phyloP scores from a whole-genome alignment of 129 eudicot genomes.

The Centrapalus pauciflorus region DNA sequence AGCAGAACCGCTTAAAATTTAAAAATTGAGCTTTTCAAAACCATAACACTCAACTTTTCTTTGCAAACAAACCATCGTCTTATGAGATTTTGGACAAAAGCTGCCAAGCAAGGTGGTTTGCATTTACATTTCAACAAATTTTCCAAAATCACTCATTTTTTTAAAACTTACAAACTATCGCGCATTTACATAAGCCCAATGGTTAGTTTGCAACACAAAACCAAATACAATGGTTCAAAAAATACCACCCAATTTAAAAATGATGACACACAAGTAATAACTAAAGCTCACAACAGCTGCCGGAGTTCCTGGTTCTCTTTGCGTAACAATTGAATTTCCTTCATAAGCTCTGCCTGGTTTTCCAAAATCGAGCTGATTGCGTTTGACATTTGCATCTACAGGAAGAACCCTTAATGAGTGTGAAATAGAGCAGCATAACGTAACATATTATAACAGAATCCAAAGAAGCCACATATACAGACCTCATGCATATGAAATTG shows the following conservation, averaged over 20 bases:
- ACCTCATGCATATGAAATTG: constrained; percentile 99
- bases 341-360: constrained; percentile 81
- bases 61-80: constrained; percentile 11
- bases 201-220: constrained; percentile 9
- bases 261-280: not conserved
- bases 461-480: not conserved
- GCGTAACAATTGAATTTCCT: constrained; percentile 66
- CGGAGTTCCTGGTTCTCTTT: constrained; percentile 83
- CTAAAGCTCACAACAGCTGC: constrained; percentile 45
- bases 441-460: not conserved
- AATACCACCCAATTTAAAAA: not conserved
- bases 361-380: constrained; percentile 56
- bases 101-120: not conserved
- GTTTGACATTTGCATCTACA: constrained; percentile 74
- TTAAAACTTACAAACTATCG: not conserved
- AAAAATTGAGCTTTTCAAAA: not conserved
- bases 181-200: constrained; percentile 8
- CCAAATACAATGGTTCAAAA: constrained; percentile 10
- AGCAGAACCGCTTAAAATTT: not conserved
- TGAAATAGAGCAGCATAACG: not conserved
- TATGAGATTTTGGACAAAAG: constrained; percentile 6
- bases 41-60: constrained; percentile 1
- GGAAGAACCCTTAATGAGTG: constrained; percentile 3
- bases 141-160: not conserved
- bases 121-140: not conserved